Conservation (phyloP, 768 basidiomycete species). For the Xerocomellus amylosporus region DNA sequence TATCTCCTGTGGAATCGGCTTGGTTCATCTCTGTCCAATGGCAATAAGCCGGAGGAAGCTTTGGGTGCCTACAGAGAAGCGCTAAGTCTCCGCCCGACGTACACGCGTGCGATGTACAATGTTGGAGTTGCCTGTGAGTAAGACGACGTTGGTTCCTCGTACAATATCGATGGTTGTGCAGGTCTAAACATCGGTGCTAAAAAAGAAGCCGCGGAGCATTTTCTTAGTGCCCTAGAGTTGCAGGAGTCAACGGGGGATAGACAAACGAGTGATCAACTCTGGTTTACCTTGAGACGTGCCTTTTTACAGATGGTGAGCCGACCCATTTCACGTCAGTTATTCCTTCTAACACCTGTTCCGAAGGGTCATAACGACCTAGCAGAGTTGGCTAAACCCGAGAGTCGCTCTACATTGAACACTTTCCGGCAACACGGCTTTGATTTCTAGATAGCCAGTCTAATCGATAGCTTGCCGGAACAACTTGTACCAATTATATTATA, state of each 20-base stretch:
- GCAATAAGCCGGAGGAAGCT: slow-evolving; percentile 91
- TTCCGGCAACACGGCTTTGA: slow-evolving; percentile 90
- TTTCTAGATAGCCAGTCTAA: slow-evolving; percentile 48
- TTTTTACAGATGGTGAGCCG: slow-evolving; percentile 70
- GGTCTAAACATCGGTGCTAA: slow-evolving; percentile 94
- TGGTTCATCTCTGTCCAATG: slow-evolving; percentile 93
- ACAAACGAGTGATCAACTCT: slow-evolving; percentile 80
- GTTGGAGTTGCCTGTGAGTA: slow-evolving; percentile 94
- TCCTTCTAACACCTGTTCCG: neutral
- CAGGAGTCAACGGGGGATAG: slow-evolving; percentile 66
- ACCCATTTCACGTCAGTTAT: neutral
- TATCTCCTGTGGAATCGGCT: slow-evolving; percentile 95
- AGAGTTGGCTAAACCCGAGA: slow-evolving; percentile 62
- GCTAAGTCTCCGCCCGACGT: slow-evolving; percentile 85
- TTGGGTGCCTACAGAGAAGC: slow-evolving; percentile 88
- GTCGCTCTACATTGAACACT: slow-evolving; percentile 58
- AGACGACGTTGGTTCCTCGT: neutral
- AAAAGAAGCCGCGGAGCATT: slow-evolving; percentile 95
- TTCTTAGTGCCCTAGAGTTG: slow-evolving; percentile 77
- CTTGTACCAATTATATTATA: neutral
- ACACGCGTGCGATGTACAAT: slow-evolving; percentile 96
- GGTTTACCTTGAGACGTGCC: slow-evolving; percentile 84
- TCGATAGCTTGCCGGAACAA: neutral
- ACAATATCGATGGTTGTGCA: slow-evolving; percentile 30
- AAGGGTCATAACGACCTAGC: slow-evolving; percentile 83